Percentiles rank a stretch among this genome's conserved stretches.
Conservation (phyloP, 306 rosid genomes). For the Astragalus membranaceus region DNA sequence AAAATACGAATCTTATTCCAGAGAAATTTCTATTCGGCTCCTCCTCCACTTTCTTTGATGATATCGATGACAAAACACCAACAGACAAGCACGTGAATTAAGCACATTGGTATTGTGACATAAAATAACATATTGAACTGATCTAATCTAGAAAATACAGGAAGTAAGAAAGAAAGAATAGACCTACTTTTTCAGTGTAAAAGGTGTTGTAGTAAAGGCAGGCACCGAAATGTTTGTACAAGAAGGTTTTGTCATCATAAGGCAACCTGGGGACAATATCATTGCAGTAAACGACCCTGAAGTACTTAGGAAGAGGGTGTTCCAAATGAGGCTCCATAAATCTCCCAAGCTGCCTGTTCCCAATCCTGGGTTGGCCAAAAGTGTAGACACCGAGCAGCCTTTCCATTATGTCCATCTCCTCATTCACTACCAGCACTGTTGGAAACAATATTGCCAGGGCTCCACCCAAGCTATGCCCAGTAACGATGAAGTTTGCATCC, state of each 20-base stretch:
- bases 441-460: slow-evolving; percentile 72
- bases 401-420: slow-evolving; percentile 51
- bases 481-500: slow-evolving; percentile 60
- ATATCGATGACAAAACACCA: neutral
- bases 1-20: slow-evolving; percentile 35
- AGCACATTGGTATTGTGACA: neutral
- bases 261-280: slow-evolving; percentile 82
- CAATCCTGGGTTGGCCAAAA: slow-evolving; percentile 77
- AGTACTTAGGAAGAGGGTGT: slow-evolving; percentile 44
- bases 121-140: neutral
- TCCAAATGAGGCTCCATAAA: slow-evolving; percentile 56
- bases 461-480: slow-evolving; percentile 83
- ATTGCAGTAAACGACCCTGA: slow-evolving; percentile 72
- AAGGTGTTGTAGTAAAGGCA: slow-evolving; percentile 72
- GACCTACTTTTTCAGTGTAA: slow-evolving; percentile 43
- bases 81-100: neutral
- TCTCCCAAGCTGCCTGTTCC: slow-evolving; percentile 49
- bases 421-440: slow-evolving; percentile 52
- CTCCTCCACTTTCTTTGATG: slow-evolving; percentile 43
- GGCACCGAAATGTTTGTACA: slow-evolving; percentile 66
- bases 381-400: slow-evolving; percentile 63
- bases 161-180: neutral
- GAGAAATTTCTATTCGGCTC: slow-evolving; percentile 70
- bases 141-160: neutral
- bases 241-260: slow-evolving; percentile 53